Percentiles rank a stretch among this genome's conserved stretches.
Conservation (phyloP, 306 rosid genomes). For the Cicer judaicum region DNA sequence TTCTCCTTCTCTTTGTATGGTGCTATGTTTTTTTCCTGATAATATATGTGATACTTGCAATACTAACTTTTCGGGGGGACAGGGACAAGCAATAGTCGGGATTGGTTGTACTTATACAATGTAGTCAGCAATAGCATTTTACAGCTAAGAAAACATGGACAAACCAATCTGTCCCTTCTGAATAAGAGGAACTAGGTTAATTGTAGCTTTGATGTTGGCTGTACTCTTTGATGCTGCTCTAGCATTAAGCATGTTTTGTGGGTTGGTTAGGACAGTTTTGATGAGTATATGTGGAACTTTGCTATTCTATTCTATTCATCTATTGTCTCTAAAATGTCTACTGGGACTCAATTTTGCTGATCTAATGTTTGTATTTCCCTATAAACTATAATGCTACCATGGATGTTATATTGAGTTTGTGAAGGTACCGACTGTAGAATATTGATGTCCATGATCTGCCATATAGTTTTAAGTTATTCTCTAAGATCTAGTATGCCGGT, state of each 20-base stretch:
- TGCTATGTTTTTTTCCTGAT: slow-evolving; percentile 24
- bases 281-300: slow-evolving; percentile 15
- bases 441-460: slow-evolving; percentile 16
- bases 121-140: not conserved
- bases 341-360: slow-evolving; percentile 34
- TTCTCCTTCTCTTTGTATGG: slow-evolving; percentile 24
- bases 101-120: not conserved
- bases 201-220: slow-evolving; percentile 5
- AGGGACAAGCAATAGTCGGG: slow-evolving; percentile 9
- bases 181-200: slow-evolving; percentile 22
- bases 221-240: slow-evolving; percentile 11
- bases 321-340: slow-evolving; percentile 10
- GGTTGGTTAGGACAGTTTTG: slow-evolving; percentile 23
- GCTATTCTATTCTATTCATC: slow-evolving; percentile 17
- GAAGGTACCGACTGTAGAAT: slow-evolving; percentile 32
- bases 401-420: slow-evolving; percentile 27
- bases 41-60: slow-evolving; percentile 4
- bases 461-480: not conserved
- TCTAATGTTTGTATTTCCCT: slow-evolving; percentile 29
- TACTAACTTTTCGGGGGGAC: not conserved
- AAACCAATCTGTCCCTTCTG: not conserved
- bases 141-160: slow-evolving; percentile 5
- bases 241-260: slow-evolving; percentile 24
- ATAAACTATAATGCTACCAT: slow-evolving; percentile 3
- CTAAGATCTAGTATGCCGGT: slow-evolving; percentile 19